Base-by-base conservation (phyloP, 257 asterid genomes). In the Misopates orontium region DNA sequence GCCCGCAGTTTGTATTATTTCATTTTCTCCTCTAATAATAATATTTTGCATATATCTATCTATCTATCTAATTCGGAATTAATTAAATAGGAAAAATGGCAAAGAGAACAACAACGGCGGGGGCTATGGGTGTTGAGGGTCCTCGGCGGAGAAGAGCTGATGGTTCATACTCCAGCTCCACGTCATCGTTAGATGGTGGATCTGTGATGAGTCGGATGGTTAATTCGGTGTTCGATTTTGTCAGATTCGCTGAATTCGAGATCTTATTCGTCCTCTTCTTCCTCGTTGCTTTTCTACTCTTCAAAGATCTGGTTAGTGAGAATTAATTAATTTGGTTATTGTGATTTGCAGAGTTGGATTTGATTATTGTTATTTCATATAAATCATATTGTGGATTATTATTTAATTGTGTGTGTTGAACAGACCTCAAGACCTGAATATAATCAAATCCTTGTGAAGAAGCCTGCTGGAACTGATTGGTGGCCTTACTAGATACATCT, bases 391-490 rank as follows among this genome's bases (percentile, higher is more conserved):
- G n/a, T n/a, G n/a, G n/a, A n/a, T n/a, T n/a, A n/a, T n/a, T n/a
- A n/a, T 28, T 28, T 28, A 7, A 2, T 28, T 28, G 36, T 28
- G 1, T 8, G 16, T 47, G 15, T 60, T 22, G 23, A 52, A 68
- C 89, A 92, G 98, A 87, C 96, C 56, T 83, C 98, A 75, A 87
- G 98, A 69, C 97, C 98, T 2, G 97, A 90, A 72, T 93, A 93
- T 61, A 93, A 93, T 50, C 91, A 90, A 60, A 77, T 93, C 70
- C 84, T 93, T 54, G 94, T 93, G 81, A 87, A 83, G 95, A 93
- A 90, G 80, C 83, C 96, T 12, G 96, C 95, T 76, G 94, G 84
- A 74, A 73, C 78, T 63, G 91, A 85, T 71, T 85, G 97, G 97
- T 89, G 96, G 93, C 83, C 87, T 28, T 39, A 83, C 68, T 77